Percentiles rank a stretch among this genome's conserved stretches.
Conservation (phyloP, 352 stramenopile species). For the Phytophthora pluvialis region DNA sequence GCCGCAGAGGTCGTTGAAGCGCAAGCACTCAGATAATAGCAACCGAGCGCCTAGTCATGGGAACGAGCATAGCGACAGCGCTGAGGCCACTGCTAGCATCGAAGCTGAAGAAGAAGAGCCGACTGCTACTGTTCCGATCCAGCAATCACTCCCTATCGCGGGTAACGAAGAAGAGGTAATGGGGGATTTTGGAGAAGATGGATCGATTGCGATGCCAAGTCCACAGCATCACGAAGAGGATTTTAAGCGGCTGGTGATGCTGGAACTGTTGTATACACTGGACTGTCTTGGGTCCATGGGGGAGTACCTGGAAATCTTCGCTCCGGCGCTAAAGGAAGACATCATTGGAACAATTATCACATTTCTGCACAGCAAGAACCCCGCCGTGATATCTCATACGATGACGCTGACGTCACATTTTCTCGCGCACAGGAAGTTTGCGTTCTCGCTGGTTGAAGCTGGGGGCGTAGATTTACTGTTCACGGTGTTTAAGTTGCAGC, state of each 20-base stretch:
- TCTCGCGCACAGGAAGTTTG: slow-evolving; percentile 87
- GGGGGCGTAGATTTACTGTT: slow-evolving; percentile 81
- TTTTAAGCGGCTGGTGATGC: slow-evolving; percentile 77
- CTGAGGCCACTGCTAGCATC: slow-evolving; percentile 17
- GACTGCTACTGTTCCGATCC: slow-evolving; percentile 18
- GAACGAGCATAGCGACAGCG: slow-evolving; percentile 29
- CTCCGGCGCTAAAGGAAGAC: slow-evolving; percentile 82
- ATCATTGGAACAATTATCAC: slow-evolving; percentile 84
- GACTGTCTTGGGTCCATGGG: slow-evolving; percentile 87
- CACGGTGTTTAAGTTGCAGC: slow-evolving; percentile 57
- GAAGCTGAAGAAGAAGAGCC: slow-evolving; percentile 35
- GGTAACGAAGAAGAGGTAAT: slow-evolving; percentile 35
- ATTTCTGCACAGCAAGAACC: slow-evolving; percentile 87
- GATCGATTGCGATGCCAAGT: slow-evolving; percentile 33
- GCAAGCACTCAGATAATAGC: slow-evolving; percentile 51
- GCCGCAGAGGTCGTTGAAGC: slow-evolving; percentile 45
- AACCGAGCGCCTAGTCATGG: slow-evolving; percentile 25
- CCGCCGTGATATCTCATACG: slow-evolving; percentile 75
- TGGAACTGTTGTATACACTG: slow-evolving; percentile 84
- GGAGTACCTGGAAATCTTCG: slow-evolving; percentile 87
- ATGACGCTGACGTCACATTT: slow-evolving; percentile 90
- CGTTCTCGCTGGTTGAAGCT: slow-evolving; percentile 75
- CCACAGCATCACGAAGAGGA: slow-evolving; percentile 75
- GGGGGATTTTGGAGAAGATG: slow-evolving; percentile 33
- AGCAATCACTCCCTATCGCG: slow-evolving; percentile 29